A percentile compares a stretch with the other conserved stretches of the same genome.
Conservation (phyloP, 805 yeast species). For the Grigorovia jiainica region DNA sequence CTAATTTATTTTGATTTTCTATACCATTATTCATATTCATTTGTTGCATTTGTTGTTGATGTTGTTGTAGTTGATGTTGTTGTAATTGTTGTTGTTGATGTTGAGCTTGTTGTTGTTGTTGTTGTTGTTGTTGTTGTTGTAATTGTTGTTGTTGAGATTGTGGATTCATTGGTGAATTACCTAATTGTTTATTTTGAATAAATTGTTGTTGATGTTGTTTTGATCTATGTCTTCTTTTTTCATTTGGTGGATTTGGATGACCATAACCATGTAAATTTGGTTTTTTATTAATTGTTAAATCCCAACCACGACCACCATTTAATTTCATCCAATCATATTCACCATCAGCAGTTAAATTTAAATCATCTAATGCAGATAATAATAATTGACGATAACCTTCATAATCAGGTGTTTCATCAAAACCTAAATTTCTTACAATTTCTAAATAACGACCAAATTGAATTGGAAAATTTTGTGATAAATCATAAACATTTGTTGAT, state of each 20-base stretch:
- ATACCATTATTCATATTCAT: conserved; percentile 9
- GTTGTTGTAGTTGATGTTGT: conserved; percentile 28
- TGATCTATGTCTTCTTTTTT: conserved; percentile 24
- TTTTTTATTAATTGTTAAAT: conserved; percentile 75
- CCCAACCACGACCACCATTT: conserved; percentile 96
- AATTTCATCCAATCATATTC: conserved; percentile 97
- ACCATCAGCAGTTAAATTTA: conserved; percentile 68
- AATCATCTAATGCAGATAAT: conserved; percentile 65
- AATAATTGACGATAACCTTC: conserved; percentile 72
- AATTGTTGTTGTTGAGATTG: background rate
- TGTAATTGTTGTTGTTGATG: conserved; percentile 23
- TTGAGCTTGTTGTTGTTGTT: conserved; percentile 19
- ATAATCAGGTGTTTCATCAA: conserved; percentile 93
- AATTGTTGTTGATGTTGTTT: conserved; percentile 27
- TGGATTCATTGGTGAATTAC: conserved; percentile 19
- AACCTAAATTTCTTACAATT: conserved; percentile 77
- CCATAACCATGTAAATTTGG: conserved; percentile 95
- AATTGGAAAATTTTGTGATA: conserved; percentile 81
- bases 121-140: conserved; percentile 32
- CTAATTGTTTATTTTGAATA: conserved; percentile 25
- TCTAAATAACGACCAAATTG: conserved; percentile 90
- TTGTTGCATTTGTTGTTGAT: conserved; percentile 16
- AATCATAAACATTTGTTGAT: conserved; percentile 74
- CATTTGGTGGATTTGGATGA: conserved; percentile 77
- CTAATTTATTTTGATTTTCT: conserved; percentile 24